Evolutionary conservation across 2,329 filamentous ascomycete genomes (phyloP), one percentile per base, ranked within the genome.

Genomic region (Talaromyces sp.): DNA sequence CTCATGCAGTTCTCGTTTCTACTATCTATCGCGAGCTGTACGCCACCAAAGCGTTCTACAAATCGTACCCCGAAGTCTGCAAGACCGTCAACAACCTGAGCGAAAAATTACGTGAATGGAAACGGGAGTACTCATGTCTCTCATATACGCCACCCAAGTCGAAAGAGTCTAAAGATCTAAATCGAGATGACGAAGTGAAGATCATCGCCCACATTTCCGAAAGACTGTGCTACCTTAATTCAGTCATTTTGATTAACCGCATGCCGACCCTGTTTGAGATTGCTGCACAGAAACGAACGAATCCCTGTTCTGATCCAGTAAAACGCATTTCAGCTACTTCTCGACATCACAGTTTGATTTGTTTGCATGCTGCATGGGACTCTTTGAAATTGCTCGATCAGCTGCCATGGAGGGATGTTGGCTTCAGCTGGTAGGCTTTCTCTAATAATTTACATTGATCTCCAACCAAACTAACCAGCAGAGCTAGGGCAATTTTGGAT

Each of bases 141-240:
- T 37, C 31, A 8, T 58, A 33, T 66, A 94, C 93, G 73, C 83
- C 91, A 19, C 89, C 91, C 2, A 21, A 48, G 17, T 35, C 45
- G 13, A 48, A 35, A 0, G 90, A 96, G 69, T 87, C 95, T 67
- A 90, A 94, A 72, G 95, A 95, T 71, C 88, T 88, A 67, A 89
- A 89, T 0, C 87, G 86, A 0, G 90, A 96, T 70, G 51, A 58
- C 25, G 95, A 91, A 1, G 89, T 93, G 0, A 80, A 96, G 15
- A 91, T 96, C 19, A 80, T 97, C 51, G 92, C 96, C 62, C 84
- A 96, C 43, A 90, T 95, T 62, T 90, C 95, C 70, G 78, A 97
- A 58, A 92, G 96, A 70, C 91, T 97, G 66, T 87, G 90, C 3
- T 97, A 97, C 73, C 96, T 97, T 78, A 97, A 97, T 73, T 96